Evolutionary conservation across 2,329 filamentous ascomycete genomes (phyloP), one percentile per base, ranked within the genome.

Genomic region (Annulohypoxylon truncatum): DNA sequence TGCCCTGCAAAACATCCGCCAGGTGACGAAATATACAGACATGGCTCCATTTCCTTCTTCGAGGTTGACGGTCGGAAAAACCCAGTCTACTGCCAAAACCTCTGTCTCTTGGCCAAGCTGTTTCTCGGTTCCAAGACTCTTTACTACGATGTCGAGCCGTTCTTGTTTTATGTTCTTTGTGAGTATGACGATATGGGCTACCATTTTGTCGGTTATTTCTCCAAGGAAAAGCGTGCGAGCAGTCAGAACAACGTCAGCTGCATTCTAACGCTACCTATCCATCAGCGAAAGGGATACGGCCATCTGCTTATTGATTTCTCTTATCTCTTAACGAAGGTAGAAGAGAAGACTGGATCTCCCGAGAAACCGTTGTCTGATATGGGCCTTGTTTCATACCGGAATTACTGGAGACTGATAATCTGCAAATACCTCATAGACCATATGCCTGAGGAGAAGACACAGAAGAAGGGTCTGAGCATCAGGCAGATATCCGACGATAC

Each of bases 181-280:
- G 96, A 97, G 73, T 95, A 94, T 72, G 92, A 97, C 75, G 91
- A 96, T 60, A 87, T 91, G 15, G 95, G 95, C 15, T 97, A 96
- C 76, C 96, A 97, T 77, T 96, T 99, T 72, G 95, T 98, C 24
- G 96, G 96, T n/a, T 99, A 99, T 77, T 99, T 99, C 75, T 98
- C 96, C 53, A 99, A 99, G 78, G 96, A 99, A 81, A 99, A 99
- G 81, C 87, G 96, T 44, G 91, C 93, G 1, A 95, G 93, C 78
- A 97, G 94, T 66, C 91, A 94, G 73, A 98, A 99, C 79, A 99
- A 99, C 71, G 96, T 99, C 50, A 97, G 94, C 7, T 99, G 96
- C 79, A 99, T 99, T 72, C 82, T 99, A 50, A 97, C 97, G 3
- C 83, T 99, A 38, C 96, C 96, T 0, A 97, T 98, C 58, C 96